Conservation (phyloP, 2,329 filamentous ascomycete genomes). For the Trichoderma asperellum region DNA sequence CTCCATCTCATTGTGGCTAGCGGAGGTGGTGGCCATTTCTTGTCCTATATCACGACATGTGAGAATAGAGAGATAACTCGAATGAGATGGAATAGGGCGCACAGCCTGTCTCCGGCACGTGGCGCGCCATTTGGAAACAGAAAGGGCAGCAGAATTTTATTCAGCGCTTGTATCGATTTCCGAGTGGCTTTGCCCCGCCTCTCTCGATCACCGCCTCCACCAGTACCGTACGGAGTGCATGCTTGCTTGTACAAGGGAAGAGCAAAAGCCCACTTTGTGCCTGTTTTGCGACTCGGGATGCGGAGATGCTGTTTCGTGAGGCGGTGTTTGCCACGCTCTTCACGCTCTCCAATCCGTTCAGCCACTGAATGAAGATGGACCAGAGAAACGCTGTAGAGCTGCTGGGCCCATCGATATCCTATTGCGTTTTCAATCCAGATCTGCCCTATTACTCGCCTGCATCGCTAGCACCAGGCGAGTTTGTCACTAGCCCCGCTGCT, state of each 20-base stretch:
- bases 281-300: background rate
- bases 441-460: conserved; percentile 9
- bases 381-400: background rate
- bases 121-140: conserved; percentile 16
- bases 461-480: conserved; percentile 14
- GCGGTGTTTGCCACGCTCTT: background rate
- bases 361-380: background rate
- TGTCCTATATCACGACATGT: background rate
- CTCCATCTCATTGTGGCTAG: background rate
- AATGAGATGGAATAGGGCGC: background rate
- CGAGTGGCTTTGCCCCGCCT: conserved; percentile 26
- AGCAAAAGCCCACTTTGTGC: conserved; percentile 10
- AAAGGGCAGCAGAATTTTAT: background rate
- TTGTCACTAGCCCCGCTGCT: conserved; percentile 20
- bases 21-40: background rate
- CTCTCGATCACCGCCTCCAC: conserved; percentile 26
- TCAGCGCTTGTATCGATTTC: conserved; percentile 1
- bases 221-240: background rate
- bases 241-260: background rate
- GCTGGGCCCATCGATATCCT: background rate
- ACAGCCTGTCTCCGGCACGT: background rate
- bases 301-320: background rate
- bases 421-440: conserved; percentile 10
- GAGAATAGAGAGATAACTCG: background rate
- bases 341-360: background rate